phyloP scores from a whole-genome alignment of 2,329 filamentous ascomycete genomes.

The Claviceps maximensis region DNA sequence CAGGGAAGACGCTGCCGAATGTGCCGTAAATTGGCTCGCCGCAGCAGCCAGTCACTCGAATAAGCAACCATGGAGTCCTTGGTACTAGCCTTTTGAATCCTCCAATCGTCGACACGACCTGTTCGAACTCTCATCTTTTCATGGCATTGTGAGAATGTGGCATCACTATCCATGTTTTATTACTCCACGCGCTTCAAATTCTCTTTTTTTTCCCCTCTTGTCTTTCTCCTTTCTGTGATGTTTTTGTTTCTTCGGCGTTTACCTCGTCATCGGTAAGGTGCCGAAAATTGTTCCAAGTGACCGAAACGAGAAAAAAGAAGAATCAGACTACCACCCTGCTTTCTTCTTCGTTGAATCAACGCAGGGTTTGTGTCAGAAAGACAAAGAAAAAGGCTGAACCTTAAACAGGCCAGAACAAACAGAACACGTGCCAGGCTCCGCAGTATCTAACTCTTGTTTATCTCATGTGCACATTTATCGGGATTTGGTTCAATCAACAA shows the following conservation, averaged over 20 bases:
- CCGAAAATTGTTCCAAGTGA: background rate
- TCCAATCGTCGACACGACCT: background rate
- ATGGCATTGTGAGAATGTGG: background rate
- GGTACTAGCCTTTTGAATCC: background rate
- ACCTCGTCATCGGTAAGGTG: background rate
- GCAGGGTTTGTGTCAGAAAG: background rate
- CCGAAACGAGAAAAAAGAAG: background rate
- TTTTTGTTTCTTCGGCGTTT: background rate
- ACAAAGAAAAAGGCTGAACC: background rate
- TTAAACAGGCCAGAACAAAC: background rate
- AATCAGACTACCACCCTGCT: background rate
- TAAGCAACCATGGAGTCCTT: conserved; percentile 14
- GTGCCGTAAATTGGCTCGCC: conserved; percentile 49
- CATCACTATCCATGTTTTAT: background rate
- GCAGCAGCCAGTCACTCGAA: conserved; percentile 19
- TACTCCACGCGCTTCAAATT: background rate
- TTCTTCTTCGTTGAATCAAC: background rate
- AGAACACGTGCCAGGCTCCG: background rate
- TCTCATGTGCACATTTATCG: background rate
- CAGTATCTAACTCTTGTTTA: background rate
- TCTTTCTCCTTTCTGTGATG: background rate
- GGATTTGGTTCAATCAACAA: background rate
- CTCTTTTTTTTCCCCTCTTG: background rate
- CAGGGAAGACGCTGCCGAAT: conserved; percentile 81
- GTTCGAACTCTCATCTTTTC: background rate